phyloP scores from a whole-genome alignment of 148 eudicot genomes.

The Nyssa sinensis region DNA sequence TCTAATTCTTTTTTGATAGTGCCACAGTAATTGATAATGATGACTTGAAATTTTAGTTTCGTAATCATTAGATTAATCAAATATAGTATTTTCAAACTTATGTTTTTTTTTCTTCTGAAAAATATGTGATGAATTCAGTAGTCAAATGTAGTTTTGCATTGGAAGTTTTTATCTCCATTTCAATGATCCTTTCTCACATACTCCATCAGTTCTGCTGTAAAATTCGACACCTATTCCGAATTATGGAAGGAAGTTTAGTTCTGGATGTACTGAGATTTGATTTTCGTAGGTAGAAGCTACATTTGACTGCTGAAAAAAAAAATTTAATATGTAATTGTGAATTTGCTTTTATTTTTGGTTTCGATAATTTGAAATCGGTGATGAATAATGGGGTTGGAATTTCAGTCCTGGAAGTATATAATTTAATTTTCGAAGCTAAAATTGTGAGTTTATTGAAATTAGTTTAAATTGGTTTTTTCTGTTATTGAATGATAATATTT shows the following conservation, averaged over 20 bases:
- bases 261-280: background rate
- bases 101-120: background rate
- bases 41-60: background rate
- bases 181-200: no score
- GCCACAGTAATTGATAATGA: no score
- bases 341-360: background rate
- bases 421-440: slow-evolving; percentile 9
- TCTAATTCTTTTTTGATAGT: background rate
- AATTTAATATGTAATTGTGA: no score
- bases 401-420: background rate
- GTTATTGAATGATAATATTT: background rate
- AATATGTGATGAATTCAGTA: no score
- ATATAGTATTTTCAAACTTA: no score
- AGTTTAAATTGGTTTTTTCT: background rate
- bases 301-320: background rate
- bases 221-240: no score
- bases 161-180: no score
- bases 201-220: no score
- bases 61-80: background rate
- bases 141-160: background rate
- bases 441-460: background rate
- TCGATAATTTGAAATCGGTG: background rate
- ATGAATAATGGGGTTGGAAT: background rate
- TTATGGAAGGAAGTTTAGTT: background rate
- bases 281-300: slow-evolving; percentile 8